These are phyloP conservation scores for Serendipita indica DNA, from an alignment of 768 basidiomycete species.

Conservation along the genomic window DNA sequence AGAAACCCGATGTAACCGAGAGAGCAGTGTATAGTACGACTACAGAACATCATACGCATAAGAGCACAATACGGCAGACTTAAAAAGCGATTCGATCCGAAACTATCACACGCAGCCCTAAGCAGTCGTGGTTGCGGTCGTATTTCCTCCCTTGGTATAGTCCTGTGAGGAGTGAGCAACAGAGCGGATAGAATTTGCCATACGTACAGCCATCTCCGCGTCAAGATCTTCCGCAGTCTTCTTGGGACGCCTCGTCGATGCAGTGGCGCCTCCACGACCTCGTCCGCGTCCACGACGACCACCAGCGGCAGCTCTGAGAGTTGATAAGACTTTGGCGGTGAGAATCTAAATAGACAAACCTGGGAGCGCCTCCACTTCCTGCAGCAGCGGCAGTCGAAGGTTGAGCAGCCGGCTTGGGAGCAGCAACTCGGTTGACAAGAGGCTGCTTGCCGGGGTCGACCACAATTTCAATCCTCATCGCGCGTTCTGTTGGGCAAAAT, in stretches of 20 bases:
- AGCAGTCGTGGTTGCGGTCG: slow-evolving; percentile 15
- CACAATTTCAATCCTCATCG: slow-evolving; percentile 98
- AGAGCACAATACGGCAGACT: too few relatives aligned
- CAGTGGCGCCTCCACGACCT: slow-evolving; percentile 23
- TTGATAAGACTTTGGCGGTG: slow-evolving; percentile 18
- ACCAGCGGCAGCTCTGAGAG: slow-evolving; percentile 16
- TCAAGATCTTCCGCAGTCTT: slow-evolving; percentile 87
- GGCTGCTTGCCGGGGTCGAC: slow-evolving; percentile 63
- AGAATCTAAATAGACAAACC: slow-evolving; percentile 24
- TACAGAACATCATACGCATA: background rate
- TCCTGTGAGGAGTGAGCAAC: slow-evolving; percentile 14
- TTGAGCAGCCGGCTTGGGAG: slow-evolving; percentile 34
- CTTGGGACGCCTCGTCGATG: slow-evolving; percentile 38
- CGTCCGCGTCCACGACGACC: slow-evolving; percentile 29
- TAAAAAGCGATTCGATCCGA: slow-evolving; percentile 2
- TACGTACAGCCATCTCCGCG: slow-evolving; percentile 89
- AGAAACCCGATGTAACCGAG: background rate
- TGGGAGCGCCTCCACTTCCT: slow-evolving; percentile 21
- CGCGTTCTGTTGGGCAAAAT: slow-evolving; percentile 48
- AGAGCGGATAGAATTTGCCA: background rate
- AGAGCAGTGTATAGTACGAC: background rate
- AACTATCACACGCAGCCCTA: background rate
- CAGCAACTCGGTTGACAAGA: slow-evolving; percentile 72
- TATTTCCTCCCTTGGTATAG: slow-evolving; percentile 12
- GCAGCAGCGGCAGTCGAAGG: slow-evolving; percentile 22